Percentiles rank a stretch among this genome's conserved stretches.
These are phyloP conservation scores for Pythium sukuiense DNA, from an alignment of 352 stramenopile species.

Conservation along the genomic window DNA sequence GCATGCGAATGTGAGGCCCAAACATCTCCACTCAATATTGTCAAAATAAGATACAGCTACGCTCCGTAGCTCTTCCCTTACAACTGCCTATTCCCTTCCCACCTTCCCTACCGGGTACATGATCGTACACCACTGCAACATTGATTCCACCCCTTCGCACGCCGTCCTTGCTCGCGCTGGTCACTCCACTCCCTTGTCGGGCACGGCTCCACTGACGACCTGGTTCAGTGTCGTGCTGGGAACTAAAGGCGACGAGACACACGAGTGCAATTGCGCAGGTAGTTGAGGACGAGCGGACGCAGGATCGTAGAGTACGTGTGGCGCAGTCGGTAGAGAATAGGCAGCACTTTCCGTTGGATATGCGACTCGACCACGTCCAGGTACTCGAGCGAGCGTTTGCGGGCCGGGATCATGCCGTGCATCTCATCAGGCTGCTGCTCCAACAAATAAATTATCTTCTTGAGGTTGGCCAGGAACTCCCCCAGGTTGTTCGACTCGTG, in stretches of 20 bases:
- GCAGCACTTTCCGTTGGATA: constrained; percentile 81
- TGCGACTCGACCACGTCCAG: constrained; percentile 82
- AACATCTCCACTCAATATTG: not conserved
- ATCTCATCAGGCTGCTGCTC: constrained; percentile 77
- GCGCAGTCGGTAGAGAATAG: constrained; percentile 73
- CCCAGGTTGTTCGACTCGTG: constrained; percentile 82
- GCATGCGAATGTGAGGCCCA: not conserved
- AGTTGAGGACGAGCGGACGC: constrained; percentile 74
- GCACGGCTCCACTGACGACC: too few relatives aligned
- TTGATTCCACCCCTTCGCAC: not conserved
- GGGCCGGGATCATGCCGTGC: constrained; percentile 67
- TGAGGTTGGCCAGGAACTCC: constrained; percentile 83
- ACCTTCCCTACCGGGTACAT: not conserved
- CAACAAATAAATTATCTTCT: constrained; percentile 90
- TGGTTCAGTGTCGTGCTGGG: not conserved
- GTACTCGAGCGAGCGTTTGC: constrained; percentile 76
- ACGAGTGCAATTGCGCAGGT: constrained; percentile 66
- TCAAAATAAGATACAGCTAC: constrained; percentile 8
- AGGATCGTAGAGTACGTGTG: constrained; percentile 82
- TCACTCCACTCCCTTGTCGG: not conserved
- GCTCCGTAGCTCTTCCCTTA: constrained; percentile 1
- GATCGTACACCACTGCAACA: not conserved
- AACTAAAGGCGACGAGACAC: constrained; percentile 44
- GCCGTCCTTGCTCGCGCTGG: not conserved
- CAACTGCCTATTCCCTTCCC: not conserved